These are phyloP conservation scores for Asterionellopsis glacialis DNA, from an alignment of 108 stramenopile genomes.

Conservation along the genomic window DNA sequence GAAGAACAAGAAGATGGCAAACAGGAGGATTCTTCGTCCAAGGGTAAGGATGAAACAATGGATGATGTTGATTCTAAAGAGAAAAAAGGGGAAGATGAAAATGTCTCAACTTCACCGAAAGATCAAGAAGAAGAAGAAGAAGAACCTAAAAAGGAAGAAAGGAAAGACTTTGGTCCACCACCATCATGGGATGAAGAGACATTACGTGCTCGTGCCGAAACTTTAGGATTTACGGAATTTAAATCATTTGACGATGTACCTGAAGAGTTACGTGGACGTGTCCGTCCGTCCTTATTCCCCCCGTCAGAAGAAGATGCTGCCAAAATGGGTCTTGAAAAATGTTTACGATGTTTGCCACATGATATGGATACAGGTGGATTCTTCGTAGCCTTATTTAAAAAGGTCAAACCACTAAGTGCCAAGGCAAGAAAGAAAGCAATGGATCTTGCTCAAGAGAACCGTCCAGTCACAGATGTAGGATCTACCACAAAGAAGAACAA, in stretches of 20 bases:
- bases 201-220: conserved; percentile 43
- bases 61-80: background rate
- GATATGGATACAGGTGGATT: conserved; percentile 99
- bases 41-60: background rate
- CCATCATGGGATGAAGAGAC: conserved; percentile 52
- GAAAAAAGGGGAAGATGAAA: conserved; percentile 13
- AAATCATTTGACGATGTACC: conserved; percentile 65
- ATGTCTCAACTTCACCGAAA: conserved; percentile 15
- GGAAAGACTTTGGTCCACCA: conserved; percentile 41
- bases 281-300: conserved; percentile 68
- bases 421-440: conserved; percentile 9
- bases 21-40: background rate
- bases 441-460: conserved; percentile 1
- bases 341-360: conserved; percentile 93
- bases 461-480: background rate
- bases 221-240: conserved; percentile 58
- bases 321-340: conserved; percentile 73
- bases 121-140: background rate
- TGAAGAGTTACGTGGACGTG: conserved; percentile 40
- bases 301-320: conserved; percentile 82
- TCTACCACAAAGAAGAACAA: no score
- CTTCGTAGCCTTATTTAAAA: conserved; percentile 90
- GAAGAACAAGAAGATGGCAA: background rate
- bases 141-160: conserved; percentile 18
- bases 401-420: conserved; percentile 67